phyloP scores from a whole-genome alignment of 352 stramenopile genomes.

The Globisporangium camurandrum region DNA sequence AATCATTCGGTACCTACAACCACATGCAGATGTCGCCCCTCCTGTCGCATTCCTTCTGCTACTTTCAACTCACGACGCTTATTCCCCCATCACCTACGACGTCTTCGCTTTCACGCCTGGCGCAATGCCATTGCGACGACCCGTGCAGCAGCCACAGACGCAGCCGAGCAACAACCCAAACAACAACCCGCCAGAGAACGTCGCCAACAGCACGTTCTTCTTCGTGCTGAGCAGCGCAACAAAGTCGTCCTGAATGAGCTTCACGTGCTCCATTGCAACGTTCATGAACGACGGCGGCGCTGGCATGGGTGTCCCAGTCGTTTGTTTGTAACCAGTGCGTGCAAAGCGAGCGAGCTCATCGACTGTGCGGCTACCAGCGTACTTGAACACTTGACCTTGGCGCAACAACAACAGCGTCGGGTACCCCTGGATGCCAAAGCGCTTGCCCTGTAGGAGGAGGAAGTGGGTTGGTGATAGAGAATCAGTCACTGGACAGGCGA shows the following conservation, averaged over 20 bases:
- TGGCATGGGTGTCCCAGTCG: constrained; percentile 27
- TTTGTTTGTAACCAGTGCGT: constrained; percentile 47
- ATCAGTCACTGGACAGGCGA: too few species aligned
- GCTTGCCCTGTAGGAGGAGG: constrained; percentile 31
- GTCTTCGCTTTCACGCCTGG: constrained; percentile 44
- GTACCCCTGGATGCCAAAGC: constrained; percentile 79
- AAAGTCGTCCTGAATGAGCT: constrained; percentile 59
- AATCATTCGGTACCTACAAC: too few species aligned
- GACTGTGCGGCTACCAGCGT: constrained; percentile 41
- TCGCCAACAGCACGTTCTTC: constrained; percentile 78
- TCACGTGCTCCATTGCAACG: constrained; percentile 24
- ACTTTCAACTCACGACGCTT: too few species aligned
- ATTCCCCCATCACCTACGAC: too few species aligned
- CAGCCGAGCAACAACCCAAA: constrained; percentile 63
- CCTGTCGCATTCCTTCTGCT: too few species aligned
- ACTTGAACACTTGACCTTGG: constrained; percentile 78
- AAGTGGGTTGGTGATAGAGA: too few species aligned
- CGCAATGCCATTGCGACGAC: constrained; percentile 20
- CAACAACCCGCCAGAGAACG: constrained; percentile 56
- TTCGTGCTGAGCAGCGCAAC: constrained; percentile 60
- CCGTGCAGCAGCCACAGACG: constrained; percentile 65
- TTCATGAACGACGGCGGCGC: constrained; percentile 27
- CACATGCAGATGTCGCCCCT: too few species aligned
- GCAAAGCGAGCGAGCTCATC: constrained; percentile 58
- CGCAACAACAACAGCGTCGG: constrained; percentile 74